Percentiles rank a stretch among this genome's conserved stretches.
These are phyloP conservation scores for Penicillium sp. DNA, from an alignment of 2,329 filamentous ascomycete species.

Conservation along the genomic window DNA sequence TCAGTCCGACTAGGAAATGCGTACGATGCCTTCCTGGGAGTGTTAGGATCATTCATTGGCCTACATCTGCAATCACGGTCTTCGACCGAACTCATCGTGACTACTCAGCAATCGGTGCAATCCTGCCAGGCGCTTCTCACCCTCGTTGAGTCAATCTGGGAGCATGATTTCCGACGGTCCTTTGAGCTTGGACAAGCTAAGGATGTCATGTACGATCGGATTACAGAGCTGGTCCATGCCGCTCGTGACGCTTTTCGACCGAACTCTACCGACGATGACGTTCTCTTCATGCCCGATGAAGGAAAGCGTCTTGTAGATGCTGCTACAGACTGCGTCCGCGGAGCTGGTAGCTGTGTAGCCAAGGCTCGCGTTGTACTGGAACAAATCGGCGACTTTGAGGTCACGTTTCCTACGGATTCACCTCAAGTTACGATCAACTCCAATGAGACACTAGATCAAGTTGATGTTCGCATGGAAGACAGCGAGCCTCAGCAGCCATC, in stretches of 20 bases:
- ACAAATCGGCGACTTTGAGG: conserved; percentile 84
- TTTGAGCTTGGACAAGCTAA: conserved; percentile 66
- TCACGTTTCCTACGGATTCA: conserved; percentile 53
- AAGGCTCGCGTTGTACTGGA: conserved; percentile 84
- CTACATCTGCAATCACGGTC: conserved; percentile 91
- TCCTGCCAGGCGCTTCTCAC: conserved; percentile 76
- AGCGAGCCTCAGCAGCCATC: conserved; percentile 23
- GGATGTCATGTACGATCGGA: conserved; percentile 71
- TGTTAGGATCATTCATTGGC: conserved; percentile 90
- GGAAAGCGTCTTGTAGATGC: conserved; percentile 71
- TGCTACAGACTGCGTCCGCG: conserved; percentile 82
- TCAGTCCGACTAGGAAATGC: conserved; percentile 75
- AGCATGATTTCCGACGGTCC: conserved; percentile 67
- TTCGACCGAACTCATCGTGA: conserved; percentile 73
- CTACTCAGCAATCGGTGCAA: conserved; percentile 76
- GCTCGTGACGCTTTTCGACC: conserved; percentile 74
- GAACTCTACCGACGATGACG: conserved; percentile 65
- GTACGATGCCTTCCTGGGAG: conserved; percentile 85
- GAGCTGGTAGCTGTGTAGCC: conserved; percentile 84
- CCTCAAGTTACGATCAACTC: conserved; percentile 13
- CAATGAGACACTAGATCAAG: conserved; percentile 21
- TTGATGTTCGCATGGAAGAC: conserved; percentile 12
- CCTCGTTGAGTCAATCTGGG: conserved; percentile 77
- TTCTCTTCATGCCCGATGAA: conserved; percentile 76
- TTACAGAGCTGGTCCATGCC: conserved; percentile 75